Percentiles rank a stretch among this genome's conserved stretches.
Evolutionary conservation across 2,329 filamentous ascomycete species (phyloP).

Genomic region (Aschersonia sp.): DNA sequence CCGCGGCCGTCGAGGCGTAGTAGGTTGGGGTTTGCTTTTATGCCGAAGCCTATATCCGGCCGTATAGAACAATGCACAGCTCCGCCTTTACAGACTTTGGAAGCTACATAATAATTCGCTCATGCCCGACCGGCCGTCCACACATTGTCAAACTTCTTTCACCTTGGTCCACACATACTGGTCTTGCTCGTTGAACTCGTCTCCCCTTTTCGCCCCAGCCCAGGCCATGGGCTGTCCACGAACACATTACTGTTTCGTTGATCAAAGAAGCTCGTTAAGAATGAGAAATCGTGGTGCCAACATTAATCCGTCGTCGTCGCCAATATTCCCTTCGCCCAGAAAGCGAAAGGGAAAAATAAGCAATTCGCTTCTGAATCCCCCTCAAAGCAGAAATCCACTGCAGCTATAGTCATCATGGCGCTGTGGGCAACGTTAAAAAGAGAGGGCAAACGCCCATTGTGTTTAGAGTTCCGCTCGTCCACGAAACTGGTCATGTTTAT

Average conservation of each 20-base stretch:
- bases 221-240: not conserved
- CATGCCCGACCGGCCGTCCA: not conserved
- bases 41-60: not conserved
- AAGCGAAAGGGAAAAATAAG: too few species aligned
- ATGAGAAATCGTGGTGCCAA: not conserved
- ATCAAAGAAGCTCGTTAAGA: not conserved
- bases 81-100: not conserved
- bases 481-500: slow-evolving; percentile 16
- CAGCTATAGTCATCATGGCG: slow-evolving; percentile 7
- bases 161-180: not conserved
- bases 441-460: slow-evolving; percentile 11
- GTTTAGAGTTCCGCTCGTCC: slow-evolving; percentile 17
- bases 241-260: not conserved
- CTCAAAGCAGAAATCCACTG: too few species aligned
- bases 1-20: not conserved
- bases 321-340: not conserved
- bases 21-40: not conserved
- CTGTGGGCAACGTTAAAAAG: slow-evolving; percentile 5
- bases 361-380: too few species aligned
- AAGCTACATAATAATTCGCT: not conserved
- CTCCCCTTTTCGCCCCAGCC: too few species aligned
- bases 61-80: not conserved
- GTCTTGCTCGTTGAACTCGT: too few species aligned
- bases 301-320: not conserved
- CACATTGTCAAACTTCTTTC: not conserved